These are phyloP conservation scores for Geosiphon pyriformis DNA, from an alignment of 192 early-diverging fungal genomes.

Conservation along the genomic window DNA sequence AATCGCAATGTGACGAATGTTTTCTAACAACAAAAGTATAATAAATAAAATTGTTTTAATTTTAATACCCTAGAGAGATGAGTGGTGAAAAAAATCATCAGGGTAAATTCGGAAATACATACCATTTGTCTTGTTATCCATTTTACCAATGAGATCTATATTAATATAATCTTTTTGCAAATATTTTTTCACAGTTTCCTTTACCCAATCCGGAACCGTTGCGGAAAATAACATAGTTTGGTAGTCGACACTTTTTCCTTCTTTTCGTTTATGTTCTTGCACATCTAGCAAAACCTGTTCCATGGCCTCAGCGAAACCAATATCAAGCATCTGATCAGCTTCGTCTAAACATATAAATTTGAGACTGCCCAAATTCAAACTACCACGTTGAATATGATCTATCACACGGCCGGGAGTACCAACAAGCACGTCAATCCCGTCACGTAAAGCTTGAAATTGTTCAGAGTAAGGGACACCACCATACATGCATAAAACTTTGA, in stretches of 20 bases:
- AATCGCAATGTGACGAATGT: constrained; percentile 80
- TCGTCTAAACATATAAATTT: constrained; percentile 69
- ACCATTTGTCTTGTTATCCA: constrained; percentile 82
- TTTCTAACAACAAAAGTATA: constrained; percentile 36
- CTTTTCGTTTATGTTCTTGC: constrained; percentile 65
- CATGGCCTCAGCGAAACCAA: constrained; percentile 82
- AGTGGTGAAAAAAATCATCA: background rate
- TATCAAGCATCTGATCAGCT: constrained; percentile 78
- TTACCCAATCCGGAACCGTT: constrained; percentile 78
- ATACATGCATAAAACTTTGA: constrained; percentile 71
- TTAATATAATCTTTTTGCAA: constrained; percentile 58
- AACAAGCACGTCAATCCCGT: constrained; percentile 70
- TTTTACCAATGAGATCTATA: constrained; percentile 77
- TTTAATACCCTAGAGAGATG: no score
- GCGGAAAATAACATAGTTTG: constrained; percentile 85
- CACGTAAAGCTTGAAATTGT: constrained; percentile 73
- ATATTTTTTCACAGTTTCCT: constrained; percentile 56
- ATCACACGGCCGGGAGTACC: constrained; percentile 79
- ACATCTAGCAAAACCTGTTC: constrained; percentile 70
- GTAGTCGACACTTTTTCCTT: constrained; percentile 36
- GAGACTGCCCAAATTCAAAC: constrained; percentile 61
- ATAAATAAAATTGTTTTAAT: background rate
- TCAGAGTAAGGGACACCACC: constrained; percentile 86
- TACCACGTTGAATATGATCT: constrained; percentile 80
- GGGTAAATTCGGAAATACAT: background rate